Evolutionary conservation across 2,329 filamentous ascomycete species (phyloP).

Genomic region (Fusarium cicatricum): DNA sequence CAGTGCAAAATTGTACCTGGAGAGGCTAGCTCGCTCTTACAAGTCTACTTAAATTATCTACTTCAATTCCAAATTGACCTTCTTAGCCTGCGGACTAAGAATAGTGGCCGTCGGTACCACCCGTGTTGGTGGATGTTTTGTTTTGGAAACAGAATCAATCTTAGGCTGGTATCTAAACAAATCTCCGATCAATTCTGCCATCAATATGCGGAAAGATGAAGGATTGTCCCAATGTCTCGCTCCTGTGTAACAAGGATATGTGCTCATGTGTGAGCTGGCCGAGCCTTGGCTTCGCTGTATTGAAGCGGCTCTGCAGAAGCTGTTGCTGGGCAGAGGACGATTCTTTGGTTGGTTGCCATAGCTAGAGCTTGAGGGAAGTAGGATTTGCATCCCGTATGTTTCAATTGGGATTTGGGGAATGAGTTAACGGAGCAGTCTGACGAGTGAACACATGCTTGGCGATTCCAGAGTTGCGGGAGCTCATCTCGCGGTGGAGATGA

Average conservation of each 20-base stretch:
- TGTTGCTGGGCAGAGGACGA: slow-evolving; percentile 11
- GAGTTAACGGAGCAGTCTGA: slow-evolving; percentile 19
- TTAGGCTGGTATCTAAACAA: not conserved
- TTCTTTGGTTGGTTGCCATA: slow-evolving; percentile 14
- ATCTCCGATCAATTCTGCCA: not conserved
- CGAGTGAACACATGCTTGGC: slow-evolving; percentile 7
- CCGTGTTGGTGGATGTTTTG: slow-evolving; percentile 1
- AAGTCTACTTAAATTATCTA: no score
- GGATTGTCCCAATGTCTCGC: slow-evolving; percentile 7
- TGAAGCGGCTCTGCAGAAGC: not conserved
- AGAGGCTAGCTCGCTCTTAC: no score
- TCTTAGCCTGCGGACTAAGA: not conserved
- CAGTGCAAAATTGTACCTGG: no score
- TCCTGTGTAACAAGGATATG: not conserved
- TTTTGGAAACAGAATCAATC: slow-evolving; percentile 17
- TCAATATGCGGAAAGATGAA: not conserved
- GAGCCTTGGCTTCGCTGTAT: not conserved
- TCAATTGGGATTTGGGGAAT: slow-evolving; percentile 14
- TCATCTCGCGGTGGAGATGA: slow-evolving; percentile 18
- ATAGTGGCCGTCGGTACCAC: not conserved
- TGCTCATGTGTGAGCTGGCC: not conserved
- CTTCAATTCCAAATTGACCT: no score
- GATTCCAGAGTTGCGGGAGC: slow-evolving; percentile 21
- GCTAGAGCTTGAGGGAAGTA: not conserved
- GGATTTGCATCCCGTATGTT: slow-evolving; percentile 9